These are phyloP conservation scores for Nematocida sp. DNA, from an alignment of 371 early-diverging fungal genomes.

Conservation along the genomic window DNA sequence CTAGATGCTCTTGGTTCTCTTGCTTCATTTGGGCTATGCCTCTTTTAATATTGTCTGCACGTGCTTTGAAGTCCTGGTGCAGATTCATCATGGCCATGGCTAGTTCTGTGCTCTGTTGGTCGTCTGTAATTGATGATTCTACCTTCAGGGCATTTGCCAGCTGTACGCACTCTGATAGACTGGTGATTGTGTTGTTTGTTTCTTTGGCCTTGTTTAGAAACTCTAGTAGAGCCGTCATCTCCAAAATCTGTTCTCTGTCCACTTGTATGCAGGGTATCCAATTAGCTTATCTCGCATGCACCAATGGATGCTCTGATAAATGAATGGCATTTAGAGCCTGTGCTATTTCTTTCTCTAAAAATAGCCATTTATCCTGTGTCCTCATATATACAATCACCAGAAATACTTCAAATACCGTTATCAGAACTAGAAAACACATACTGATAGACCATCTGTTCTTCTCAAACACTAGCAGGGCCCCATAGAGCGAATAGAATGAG, in stretches of 20 bases:
- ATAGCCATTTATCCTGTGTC: background rate
- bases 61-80: slow-evolving; percentile 31
- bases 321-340: background rate
- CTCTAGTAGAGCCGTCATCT: slow-evolving; percentile 25
- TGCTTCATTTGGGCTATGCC: slow-evolving; percentile 24
- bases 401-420: too few species aligned
- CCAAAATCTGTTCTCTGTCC: background rate
- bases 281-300: background rate
- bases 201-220: slow-evolving; percentile 52
- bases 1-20: slow-evolving; percentile 20
- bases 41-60: background rate
- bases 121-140: background rate
- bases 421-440: too few species aligned
- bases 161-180: slow-evolving; percentile 33
- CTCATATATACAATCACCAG: background rate
- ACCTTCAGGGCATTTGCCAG: slow-evolving; percentile 16
- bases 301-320: background rate
- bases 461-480: too few species aligned
- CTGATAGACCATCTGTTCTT: too few species aligned
- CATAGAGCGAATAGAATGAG: too few species aligned
- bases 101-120: slow-evolving; percentile 1
- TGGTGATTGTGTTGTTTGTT: slow-evolving; percentile 29
- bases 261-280: slow-evolving; percentile 31
- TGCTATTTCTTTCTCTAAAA: background rate
- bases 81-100: slow-evolving; percentile 10